Percentiles rank a stretch among this genome's conserved stretches.
phyloP scores from a whole-genome alignment of 805 yeast species.

The Yamadazyma kitorensis region DNA sequence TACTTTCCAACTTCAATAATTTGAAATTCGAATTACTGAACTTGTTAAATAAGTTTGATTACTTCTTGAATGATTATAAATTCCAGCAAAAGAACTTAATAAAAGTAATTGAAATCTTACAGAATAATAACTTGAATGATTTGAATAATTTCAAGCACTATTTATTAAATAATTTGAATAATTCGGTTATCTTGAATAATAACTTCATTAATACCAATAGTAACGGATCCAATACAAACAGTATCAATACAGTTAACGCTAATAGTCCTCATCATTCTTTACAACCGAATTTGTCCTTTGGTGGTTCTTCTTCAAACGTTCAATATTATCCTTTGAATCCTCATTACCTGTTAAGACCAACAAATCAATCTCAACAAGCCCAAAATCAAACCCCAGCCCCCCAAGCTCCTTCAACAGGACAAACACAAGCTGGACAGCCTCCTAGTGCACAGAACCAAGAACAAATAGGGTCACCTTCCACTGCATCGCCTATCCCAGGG shows the following conservation, averaged over 20 bases:
- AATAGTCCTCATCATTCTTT: too few relatives aligned
- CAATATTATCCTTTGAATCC: slow-evolving; percentile 11
- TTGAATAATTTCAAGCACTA: slow-evolving; percentile 13
- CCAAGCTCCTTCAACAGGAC: not conserved
- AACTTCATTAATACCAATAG: not conserved
- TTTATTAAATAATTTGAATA: slow-evolving; percentile 9
- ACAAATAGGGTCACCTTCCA: too few relatives aligned
- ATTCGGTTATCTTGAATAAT: slow-evolving; percentile 9
- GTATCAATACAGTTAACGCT: too few relatives aligned
- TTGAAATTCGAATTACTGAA: slow-evolving; percentile 13
- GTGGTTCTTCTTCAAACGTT: slow-evolving; percentile 1
- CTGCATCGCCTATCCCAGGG: too few relatives aligned
- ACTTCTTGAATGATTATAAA: slow-evolving; percentile 14
- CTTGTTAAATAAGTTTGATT: slow-evolving; percentile 14
- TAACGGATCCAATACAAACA: too few relatives aligned
- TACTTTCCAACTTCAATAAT: slow-evolving; percentile 14
- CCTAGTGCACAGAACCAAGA: too few relatives aligned
- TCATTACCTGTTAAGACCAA: slow-evolving; percentile 6
- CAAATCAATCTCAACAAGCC: not conserved
- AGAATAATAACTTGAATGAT: slow-evolving; percentile 12
- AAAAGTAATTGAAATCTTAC: slow-evolving; percentile 14
- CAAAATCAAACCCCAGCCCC: not conserved
- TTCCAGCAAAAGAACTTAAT: slow-evolving; percentile 14
- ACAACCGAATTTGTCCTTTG: not conserved
- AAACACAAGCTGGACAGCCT: not conserved